Evolutionary conservation across 2,329 filamentous ascomycete genomes (phyloP), one percentile per base, ranked within the genome.

Genomic region (Clarireedia hainanense): DNA sequence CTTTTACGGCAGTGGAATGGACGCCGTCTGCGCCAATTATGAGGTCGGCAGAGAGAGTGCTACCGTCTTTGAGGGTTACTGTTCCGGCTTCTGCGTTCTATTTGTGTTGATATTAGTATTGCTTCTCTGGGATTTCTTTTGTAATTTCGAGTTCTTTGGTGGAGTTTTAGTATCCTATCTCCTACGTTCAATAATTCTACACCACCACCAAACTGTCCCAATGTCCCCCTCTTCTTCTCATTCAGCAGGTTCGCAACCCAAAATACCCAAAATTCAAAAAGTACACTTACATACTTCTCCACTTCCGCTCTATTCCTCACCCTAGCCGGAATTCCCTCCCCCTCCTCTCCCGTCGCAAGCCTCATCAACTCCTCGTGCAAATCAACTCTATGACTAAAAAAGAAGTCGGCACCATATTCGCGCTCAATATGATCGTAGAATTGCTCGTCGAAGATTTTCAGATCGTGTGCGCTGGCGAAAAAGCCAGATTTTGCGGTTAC

Each of bases 1-100:
- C 26, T 40, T 42, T 34, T 6, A 47, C 47, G 6, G 48, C 54
- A 4, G 20, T 4, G 14, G 55, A 56, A 55, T 61, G 59, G 4
- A 81, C 76, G 0, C 80, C 80, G 59, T 83, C 80, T 0, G 79
- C 80, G 3, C 78, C 80, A 3, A 83, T 60, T 2, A 83, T 62
- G 0, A 83, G 56, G 58, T 83, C 79, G 4, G 74, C 76, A 1
- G 70, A 60, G 5, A 77, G 61, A 2, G 61, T 63, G 0, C 71
- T 67, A 0, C 79, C 80, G 36, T 74, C 70, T 1, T 73, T 72
- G 2, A 81, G 71, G 1, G 68, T 74, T 2, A 82, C 63, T 0
- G 66, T 72, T 2, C 71, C 73, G 1, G 64, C 66, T 2, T 42
- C 47, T 5, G 55, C 39, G 10, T 56, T 27, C 48, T 52, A 40